A percentile compares a stretch with the other conserved stretches of the same genome.
Conservation (phyloP, 2,329 filamentous ascomycete genomes). For the Didymella glomerata region DNA sequence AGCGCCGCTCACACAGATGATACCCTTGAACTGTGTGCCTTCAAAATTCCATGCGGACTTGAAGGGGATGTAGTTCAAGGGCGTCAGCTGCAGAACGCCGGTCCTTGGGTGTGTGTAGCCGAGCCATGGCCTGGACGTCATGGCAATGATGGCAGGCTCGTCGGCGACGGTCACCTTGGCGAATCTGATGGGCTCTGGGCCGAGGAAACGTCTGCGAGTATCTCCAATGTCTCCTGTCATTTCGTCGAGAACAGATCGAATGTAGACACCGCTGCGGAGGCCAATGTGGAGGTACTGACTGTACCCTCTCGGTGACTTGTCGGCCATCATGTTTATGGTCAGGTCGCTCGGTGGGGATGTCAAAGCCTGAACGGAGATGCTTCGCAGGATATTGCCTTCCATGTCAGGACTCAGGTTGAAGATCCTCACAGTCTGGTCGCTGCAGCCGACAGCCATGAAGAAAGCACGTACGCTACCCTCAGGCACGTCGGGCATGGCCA, state of each 20-base stretch:
- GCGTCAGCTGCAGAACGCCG: conserved; percentile 89
- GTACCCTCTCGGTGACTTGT: conserved; percentile 86
- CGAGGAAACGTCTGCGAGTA: conserved; percentile 92
- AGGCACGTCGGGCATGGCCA: conserved; percentile 93
- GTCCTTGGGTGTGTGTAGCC: conserved; percentile 90
- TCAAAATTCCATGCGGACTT: conserved; percentile 98
- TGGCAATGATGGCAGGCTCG: conserved; percentile 83
- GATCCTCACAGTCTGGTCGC: conserved; percentile 94
- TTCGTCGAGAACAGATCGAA: conserved; percentile 93
- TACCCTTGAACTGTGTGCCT: conserved; percentile 92
- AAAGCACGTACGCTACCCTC: conserved; percentile 88
- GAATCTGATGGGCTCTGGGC: conserved; percentile 86
- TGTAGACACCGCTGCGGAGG: conserved; percentile 92
- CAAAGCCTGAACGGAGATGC: conserved; percentile 91
- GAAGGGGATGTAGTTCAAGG: conserved; percentile 84
- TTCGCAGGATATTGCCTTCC: conserved; percentile 73
- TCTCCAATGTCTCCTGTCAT: conserved; percentile 95
- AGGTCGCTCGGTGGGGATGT: conserved; percentile 89
- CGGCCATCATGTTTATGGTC: conserved; percentile 93
- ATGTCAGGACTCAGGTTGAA: conserved; percentile 89
- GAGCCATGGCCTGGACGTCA: conserved; percentile 95
- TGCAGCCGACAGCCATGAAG: conserved; percentile 94
- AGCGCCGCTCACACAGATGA: conserved; percentile 91
- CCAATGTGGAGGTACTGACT: conserved; percentile 96
- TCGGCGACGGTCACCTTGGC: conserved; percentile 90